phyloP scores from a whole-genome alignment of 106 monocot genomes.

The Iris macrosiphon region DNA sequence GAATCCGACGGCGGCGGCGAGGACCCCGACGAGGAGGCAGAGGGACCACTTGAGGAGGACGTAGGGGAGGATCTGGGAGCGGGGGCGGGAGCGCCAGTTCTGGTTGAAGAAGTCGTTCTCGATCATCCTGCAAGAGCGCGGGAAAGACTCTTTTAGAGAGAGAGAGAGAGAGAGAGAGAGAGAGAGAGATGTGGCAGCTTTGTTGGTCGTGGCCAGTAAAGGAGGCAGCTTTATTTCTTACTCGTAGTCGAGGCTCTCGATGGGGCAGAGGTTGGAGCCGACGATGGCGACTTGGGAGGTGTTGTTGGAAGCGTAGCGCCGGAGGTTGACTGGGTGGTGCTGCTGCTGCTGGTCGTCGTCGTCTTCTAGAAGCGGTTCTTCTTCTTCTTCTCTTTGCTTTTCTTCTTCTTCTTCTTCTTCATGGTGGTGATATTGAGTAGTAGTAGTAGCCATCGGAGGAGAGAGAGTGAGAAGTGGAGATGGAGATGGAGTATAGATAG shows the following conservation, averaged over 20 bases:
- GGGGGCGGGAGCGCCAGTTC: constrained; percentile 56
- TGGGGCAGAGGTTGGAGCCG: constrained; percentile 80
- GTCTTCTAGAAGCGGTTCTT: background rate
- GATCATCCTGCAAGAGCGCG: constrained; percentile 29
- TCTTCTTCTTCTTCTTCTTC: too few relatives aligned
- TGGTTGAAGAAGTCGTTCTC: constrained; percentile 68
- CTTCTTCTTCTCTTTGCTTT: background rate
- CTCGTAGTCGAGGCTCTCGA: constrained; percentile 97
- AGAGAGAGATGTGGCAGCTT: background rate
- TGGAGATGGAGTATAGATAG: too few relatives aligned
- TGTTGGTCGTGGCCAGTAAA: too few relatives aligned
- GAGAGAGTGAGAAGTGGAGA: too few relatives aligned
- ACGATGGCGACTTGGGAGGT: constrained; percentile 82
- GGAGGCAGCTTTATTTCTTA: too few relatives aligned
- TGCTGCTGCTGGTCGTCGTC: background rate
- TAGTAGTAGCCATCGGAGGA: too few relatives aligned
- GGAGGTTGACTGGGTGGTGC: constrained; percentile 19
- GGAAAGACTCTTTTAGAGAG: background rate
- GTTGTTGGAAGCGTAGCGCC: constrained; percentile 48
- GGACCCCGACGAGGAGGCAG: constrained; percentile 52
- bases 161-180: background rate
- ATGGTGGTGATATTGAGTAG: too few relatives aligned
- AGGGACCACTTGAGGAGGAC: constrained; percentile 69
- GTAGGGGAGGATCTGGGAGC: constrained; percentile 46
- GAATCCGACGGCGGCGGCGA: constrained; percentile 42